A percentile compares a stretch with the other conserved stretches of the same genome.
Conservation (phyloP, 352 stramenopile species). For the Globisporangium viniferum region DNA sequence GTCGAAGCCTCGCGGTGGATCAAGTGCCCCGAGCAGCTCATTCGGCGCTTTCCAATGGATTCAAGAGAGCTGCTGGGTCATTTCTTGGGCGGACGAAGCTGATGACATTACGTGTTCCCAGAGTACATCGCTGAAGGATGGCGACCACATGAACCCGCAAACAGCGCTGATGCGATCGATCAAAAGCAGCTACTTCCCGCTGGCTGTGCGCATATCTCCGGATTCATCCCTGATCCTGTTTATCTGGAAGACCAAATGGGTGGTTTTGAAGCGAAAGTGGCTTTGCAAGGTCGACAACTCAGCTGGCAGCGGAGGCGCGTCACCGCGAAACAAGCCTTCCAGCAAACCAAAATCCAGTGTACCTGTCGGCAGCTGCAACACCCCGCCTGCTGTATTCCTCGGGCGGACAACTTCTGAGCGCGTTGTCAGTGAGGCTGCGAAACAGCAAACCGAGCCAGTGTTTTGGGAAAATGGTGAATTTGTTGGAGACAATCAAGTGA, state of each 20-base stretch:
- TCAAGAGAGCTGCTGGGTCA: conserved; percentile 78
- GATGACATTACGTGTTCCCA: conserved; percentile 85
- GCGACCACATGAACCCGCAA: conserved; percentile 82
- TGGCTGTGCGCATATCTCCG: conserved; percentile 50
- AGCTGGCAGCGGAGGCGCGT: conserved; percentile 17
- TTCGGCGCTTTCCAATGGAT: conserved; percentile 52
- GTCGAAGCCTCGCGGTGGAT: conserved; percentile 53
- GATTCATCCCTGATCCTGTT: conserved; percentile 68
- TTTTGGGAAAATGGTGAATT: conserved; percentile 70
- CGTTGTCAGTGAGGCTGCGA: background rate
- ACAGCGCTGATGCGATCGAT: conserved; percentile 79
- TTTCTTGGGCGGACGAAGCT: conserved; percentile 81
- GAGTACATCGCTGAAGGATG: conserved; percentile 72
- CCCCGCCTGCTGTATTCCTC: conserved; percentile 34
- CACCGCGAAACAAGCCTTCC: conserved; percentile 19
- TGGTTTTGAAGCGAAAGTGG: conserved; percentile 77
- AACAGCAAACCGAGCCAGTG: conserved; percentile 15
- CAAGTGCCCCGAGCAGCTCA: conserved; percentile 8
- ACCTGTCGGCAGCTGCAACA: conserved; percentile 49
- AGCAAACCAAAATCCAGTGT: conserved; percentile 30
- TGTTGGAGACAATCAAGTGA: conserved; percentile 51
- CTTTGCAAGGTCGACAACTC: conserved; percentile 43
- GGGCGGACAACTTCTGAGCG: conserved; percentile 1
- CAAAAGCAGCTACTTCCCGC: conserved; percentile 74
- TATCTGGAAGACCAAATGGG: conserved; percentile 75